Evolutionary conservation across 805 yeast species (phyloP).

Genomic region (Candida broadrunensis): DNA sequence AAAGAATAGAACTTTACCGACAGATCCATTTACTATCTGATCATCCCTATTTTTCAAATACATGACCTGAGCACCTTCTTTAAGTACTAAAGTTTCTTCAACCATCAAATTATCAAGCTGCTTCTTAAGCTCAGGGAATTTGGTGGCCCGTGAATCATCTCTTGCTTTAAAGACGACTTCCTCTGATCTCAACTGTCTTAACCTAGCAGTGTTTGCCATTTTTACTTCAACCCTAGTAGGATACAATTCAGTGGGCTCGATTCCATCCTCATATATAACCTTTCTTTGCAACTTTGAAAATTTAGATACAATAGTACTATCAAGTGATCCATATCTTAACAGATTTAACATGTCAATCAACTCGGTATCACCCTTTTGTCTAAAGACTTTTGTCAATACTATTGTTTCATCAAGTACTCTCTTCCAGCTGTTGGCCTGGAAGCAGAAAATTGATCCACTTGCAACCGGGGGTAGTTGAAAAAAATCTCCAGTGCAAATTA

Average conservation of each 20-base stretch:
- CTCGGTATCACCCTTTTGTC: slow-evolving; percentile 79
- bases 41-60: slow-evolving; percentile 79
- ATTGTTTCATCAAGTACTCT: slow-evolving; percentile 61
- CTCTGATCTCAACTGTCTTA: slow-evolving; percentile 44
- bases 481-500: slow-evolving; percentile 91
- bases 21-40: slow-evolving; percentile 81
- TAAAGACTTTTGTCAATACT: slow-evolving; percentile 73
- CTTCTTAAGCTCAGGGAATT: slow-evolving; percentile 16
- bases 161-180: slow-evolving; percentile 38
- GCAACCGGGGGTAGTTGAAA: slow-evolving; percentile 92
- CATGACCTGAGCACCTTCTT: slow-evolving; percentile 93
- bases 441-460: slow-evolving; percentile 56
- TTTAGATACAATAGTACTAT: slow-evolving; percentile 42
- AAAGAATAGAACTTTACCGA: slow-evolving; percentile 72
- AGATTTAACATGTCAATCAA: slow-evolving; percentile 79
- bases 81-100: slow-evolving; percentile 57
- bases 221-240: slow-evolving; percentile 88
- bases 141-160: slow-evolving; percentile 23
- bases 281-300: slow-evolving; percentile 58
- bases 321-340: slow-evolving; percentile 69
- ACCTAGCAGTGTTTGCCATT: slow-evolving; percentile 53
- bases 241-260: slow-evolving; percentile 84
- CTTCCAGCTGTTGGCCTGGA: slow-evolving; percentile 72
- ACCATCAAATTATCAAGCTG: slow-evolving; percentile 69
- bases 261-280: slow-evolving; percentile 64